Conservation (phyloP, 2,329 filamentous ascomycete species). For the Ophiocordyceps robertsii region DNA sequence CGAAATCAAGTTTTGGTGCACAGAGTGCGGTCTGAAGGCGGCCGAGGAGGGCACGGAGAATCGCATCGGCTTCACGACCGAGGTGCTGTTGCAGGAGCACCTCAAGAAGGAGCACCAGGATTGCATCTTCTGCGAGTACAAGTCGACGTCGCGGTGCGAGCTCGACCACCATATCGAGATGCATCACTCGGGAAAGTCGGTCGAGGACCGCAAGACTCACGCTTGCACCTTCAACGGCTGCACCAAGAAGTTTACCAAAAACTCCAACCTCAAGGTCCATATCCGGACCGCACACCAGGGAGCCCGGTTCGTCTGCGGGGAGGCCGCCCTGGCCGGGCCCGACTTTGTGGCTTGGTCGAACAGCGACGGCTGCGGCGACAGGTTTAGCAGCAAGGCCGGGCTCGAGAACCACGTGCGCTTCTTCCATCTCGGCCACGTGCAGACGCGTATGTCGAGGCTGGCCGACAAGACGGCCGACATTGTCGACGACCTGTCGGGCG, state of each 20-base stretch:
- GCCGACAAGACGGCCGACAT: constrained; percentile 12
- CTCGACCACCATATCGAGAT: constrained; percentile 69
- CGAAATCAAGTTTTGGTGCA: constrained; percentile 60
- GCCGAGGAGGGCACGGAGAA: constrained; percentile 24
- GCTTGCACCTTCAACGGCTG: constrained; percentile 57
- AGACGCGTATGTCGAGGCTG: constrained; percentile 21
- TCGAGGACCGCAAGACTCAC: constrained; percentile 52
- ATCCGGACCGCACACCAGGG: constrained; percentile 66
- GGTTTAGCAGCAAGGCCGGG: constrained; percentile 63
- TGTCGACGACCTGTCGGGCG: constrained; percentile 29
- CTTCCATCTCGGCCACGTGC: constrained; percentile 54
- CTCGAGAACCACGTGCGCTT: constrained; percentile 78
- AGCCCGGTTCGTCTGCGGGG: constrained; percentile 65
- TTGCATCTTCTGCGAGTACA: constrained; percentile 62
- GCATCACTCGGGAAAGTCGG: constrained; percentile 50
- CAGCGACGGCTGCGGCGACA: constrained; percentile 56
- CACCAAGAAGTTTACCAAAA: constrained; percentile 64
- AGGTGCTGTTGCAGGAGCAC: constrained; percentile 59
- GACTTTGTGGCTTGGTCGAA: constrained; percentile 52
- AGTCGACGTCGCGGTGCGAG: constrained; percentile 51
- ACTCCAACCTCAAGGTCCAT: constrained; percentile 72
- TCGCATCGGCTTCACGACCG: constrained; percentile 54
- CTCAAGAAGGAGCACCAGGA: constrained; percentile 58
- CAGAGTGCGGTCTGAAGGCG: constrained; percentile 45
- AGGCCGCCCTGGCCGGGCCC: constrained; percentile 43